A percentile compares a stretch with the other conserved stretches of the same genome.
phyloP scores from a whole-genome alignment of 352 stramenopile species.

The Phytophthora pluvialis region DNA sequence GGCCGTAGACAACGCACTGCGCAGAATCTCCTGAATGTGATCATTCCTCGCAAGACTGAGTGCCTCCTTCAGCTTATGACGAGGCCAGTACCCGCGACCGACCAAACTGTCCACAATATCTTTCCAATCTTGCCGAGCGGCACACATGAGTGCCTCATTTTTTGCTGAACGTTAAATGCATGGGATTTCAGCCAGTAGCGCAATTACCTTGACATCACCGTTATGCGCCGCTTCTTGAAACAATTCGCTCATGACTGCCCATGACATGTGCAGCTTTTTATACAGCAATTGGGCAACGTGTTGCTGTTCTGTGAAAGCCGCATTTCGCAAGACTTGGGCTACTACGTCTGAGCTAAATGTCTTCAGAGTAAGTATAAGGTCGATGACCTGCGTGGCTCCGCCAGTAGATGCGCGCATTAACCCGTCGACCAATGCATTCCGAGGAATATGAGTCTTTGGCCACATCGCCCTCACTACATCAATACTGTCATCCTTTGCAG shows the following conservation, averaged over 20 bases:
- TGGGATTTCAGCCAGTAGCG: neutral
- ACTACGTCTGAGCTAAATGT: neutral
- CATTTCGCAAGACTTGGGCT: neutral
- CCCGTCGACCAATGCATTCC: neutral
- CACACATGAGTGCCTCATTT: neutral
- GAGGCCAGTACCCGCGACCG: neutral
- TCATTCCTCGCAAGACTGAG: neutral
- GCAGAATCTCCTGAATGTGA: neutral
- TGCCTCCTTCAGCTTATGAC: neutral
- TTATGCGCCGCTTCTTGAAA: neutral
- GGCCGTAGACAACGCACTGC: neutral
- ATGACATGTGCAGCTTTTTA: neutral
- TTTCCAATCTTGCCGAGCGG: neutral
- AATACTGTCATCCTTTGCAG: neutral
- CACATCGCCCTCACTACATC: neutral
- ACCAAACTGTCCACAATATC: neutral
- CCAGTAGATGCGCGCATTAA: neutral
- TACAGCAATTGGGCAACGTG: neutral
- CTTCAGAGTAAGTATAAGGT: too few species aligned
- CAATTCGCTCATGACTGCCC: neutral
- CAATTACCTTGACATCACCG: neutral
- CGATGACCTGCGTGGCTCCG: neutral
- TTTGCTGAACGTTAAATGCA: neutral
- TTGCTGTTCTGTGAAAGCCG: neutral
- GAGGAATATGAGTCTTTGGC: neutral